Conservation (phyloP, 2,329 filamentous ascomycete species). For the Apiospora aurea region DNA sequence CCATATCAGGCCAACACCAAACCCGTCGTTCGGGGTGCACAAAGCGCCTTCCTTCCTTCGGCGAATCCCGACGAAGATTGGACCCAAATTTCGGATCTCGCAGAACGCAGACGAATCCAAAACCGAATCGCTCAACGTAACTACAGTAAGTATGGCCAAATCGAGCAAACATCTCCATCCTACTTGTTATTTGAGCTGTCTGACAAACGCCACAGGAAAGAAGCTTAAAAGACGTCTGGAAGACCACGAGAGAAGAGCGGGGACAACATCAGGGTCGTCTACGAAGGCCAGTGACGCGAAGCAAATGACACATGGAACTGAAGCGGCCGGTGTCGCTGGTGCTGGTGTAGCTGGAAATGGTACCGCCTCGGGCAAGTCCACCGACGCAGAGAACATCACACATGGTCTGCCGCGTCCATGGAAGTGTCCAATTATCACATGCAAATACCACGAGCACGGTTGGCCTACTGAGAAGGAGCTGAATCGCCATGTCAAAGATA, state of each 20-base stretch:
- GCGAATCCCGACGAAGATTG: conserved; percentile 97
- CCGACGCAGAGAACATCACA: too few species aligned
- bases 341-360: too few species aligned
- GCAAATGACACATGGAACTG: too few species aligned
- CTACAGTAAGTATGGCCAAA: conserved; percentile 70
- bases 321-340: too few species aligned
- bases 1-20: too few species aligned
- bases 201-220: conserved; percentile 66
- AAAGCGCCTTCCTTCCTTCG: conserved; percentile 92
- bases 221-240: conserved; percentile 90
- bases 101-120: conserved; percentile 91
- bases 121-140: conserved; percentile 98
- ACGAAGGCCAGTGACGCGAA: too few species aligned
- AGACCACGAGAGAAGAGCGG: conserved; percentile 82
- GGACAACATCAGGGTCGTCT: conserved; percentile 46
- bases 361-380: too few species aligned
- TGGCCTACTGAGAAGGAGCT: conserved; percentile 99
- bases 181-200: too few species aligned
- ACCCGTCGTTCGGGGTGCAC: conserved; percentile 53
- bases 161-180: too few species aligned
- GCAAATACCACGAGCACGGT: conserved; percentile 89
- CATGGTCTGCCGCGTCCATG: conserved; percentile 68
- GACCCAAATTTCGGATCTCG: conserved; percentile 98
- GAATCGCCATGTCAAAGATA: conserved; percentile 95
- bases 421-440: conserved; percentile 84